Base-by-base conservation (phyloP, 2,329 filamentous ascomycete species). In the Thelonectria blattea region DNA sequence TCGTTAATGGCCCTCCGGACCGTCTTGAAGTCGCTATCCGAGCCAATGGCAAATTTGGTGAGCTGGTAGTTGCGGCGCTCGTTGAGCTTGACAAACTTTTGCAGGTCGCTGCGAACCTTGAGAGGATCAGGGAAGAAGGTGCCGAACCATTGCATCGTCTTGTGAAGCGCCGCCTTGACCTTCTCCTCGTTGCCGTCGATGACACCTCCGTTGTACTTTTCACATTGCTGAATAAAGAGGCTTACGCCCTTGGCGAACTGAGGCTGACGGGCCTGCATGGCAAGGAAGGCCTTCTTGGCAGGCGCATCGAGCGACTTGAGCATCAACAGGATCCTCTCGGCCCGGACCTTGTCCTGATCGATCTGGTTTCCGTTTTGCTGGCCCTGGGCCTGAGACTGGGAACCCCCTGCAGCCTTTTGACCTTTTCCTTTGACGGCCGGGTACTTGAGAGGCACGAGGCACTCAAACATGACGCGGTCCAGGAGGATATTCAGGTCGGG, bases 1-100 rank as follows among this genome's bases (percentile, higher is more conserved):
- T 99, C 95, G 76, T 92, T 95, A 69, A 97, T 91, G 1, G 94
- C 93, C 69, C 93, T 92, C 64, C 90, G 87, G 46, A 97, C 92
- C 41, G 92, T 97, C 70, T 92, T 90, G 75, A 97, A 98, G 72
- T 99, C 95, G 69, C 91, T 93, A 64, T 94, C 90, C 3, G 91
- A 88, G 30, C 88, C 89, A 73, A 93, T 92, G 54, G 92, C 88
- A 74, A 93, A 97, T 58, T 91, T 89, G 66, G 97, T 88, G 20
- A 99, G 86, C 70, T 96, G 91, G 75, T 97, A 98, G 69, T 87
- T 91, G 57, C 95, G 89, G 52, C 94, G 89, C 73, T 99, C 93
- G 71, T 98, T 92, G 68, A 89, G 83, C 75, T 94, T 97, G 39
- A 92, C 93, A 73, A 97, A 98, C 70, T 91, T 96, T 78, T 91